Evolutionary conservation across 371 early-diverging fungal genomes (phyloP), one percentile per base, ranked within the genome.

Genomic region (Choanephora cucurbitarum): DNA sequence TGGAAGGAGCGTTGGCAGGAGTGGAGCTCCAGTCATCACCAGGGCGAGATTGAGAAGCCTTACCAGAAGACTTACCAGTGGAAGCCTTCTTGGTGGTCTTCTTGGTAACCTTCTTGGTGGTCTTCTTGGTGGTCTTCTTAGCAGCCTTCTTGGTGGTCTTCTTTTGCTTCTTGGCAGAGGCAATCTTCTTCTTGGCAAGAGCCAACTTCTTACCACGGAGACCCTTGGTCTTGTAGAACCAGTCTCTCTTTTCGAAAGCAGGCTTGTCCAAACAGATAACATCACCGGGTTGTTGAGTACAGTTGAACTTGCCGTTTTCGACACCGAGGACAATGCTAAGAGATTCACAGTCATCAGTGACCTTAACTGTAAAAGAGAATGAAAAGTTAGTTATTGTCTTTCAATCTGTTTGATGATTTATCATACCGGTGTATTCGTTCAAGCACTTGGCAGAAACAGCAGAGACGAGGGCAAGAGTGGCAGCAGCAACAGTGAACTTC

Each of bases 51-150:
- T 65, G 66, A 32, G 40, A 31, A 39, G 21, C 42, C 49, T 50
- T 50, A 34, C 19, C 22, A 28, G 52, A 8, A 1, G 39, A 44
- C 47, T 60, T 60, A 22, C 37, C 54, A n/a, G 15, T 49, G 39
- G 60, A 63, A 45, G 69, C 46, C 17, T 64, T 28, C 61, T 68
- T 68, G 60, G 59, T 67, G 37, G 58, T 54, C 13, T 59, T 50
- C 58, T 63, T 63, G 58, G 64, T 69, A 49, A 66, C 51, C 19
- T 62, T 31, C 62, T 64, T 62, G 60, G 65, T 69, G 39, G 64
- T 17, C 24, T 64, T 40, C 56, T 66, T 67, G 57, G 62, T 66
- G 43, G 66, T 40, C 18, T 52, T 49, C 55, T 49, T 59, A 31
- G 43, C 57, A 42, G 40, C 21, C 37, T 45, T 60, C 56, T 60